Conservation (phyloP, 352 stramenopile genomes). For the Globisporangium nagaii region DNA sequence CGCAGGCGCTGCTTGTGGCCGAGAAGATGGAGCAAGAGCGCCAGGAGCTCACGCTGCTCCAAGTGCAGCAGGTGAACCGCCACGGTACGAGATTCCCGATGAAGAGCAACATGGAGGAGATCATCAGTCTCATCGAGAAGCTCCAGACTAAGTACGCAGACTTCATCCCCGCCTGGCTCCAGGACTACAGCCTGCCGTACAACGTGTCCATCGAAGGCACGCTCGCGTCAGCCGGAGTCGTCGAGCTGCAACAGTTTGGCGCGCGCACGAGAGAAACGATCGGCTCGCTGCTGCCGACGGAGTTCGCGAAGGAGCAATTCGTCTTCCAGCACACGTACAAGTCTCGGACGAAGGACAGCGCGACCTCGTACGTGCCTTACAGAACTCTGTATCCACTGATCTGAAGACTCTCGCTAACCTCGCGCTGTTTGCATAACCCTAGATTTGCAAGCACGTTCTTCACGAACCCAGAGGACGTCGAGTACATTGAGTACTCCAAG, state of each 20-base stretch:
- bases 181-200: conserved; percentile 55
- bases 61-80: conserved; percentile 48
- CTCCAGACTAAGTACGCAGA: conserved; percentile 36
- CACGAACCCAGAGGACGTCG: conserved; percentile 30
- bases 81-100: conserved; percentile 57
- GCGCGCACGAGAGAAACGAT: conserved; percentile 23
- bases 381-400: background rate
- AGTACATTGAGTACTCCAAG: conserved; percentile 36
- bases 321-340: conserved; percentile 57
- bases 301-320: conserved; percentile 31
- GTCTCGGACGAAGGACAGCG: conserved; percentile 48
- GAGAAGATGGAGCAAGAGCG: background rate
- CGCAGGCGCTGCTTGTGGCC: background rate
- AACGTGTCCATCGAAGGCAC: conserved; percentile 35
- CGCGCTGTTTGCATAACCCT: background rate
- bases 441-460: conserved; percentile 59
- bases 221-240: conserved; percentile 25
- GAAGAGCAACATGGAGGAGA: conserved; percentile 39
- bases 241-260: conserved; percentile 36
- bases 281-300: background rate
- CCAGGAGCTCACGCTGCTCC: conserved; percentile 7
- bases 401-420: no score
- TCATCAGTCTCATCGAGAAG: conserved; percentile 30
- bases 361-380: conserved; percentile 32
- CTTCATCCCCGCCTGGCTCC: conserved; percentile 41